Conservation (phyloP, 148 eudicot genomes). For the Vaccinium myrtillus region DNA sequence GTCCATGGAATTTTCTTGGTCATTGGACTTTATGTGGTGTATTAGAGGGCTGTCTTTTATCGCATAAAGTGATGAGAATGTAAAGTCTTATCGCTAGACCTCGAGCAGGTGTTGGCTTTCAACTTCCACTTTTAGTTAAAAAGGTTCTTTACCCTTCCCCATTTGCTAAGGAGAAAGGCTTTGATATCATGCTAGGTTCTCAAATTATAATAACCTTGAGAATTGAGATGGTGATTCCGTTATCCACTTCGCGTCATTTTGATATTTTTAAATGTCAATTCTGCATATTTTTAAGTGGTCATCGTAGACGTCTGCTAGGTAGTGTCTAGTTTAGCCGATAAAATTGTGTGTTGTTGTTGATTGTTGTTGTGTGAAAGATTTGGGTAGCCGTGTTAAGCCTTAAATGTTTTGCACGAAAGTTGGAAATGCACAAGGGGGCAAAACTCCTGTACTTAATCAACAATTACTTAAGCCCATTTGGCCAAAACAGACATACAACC, state of each 20-base stretch:
- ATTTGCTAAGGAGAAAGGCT: background rate
- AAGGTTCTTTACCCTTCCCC: background rate
- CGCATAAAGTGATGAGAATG: constrained; percentile 3
- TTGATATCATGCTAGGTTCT: background rate
- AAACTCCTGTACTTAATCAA: too few relatives aligned
- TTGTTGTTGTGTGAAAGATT: background rate
- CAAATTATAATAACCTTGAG: background rate
- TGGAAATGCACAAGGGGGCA: background rate
- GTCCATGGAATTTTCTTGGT: background rate
- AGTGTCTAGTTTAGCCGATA: too few relatives aligned
- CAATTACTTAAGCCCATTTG: constrained; percentile 15
- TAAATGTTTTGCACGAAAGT: background rate
- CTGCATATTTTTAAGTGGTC: background rate
- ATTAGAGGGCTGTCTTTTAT: background rate
- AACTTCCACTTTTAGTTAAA: background rate
- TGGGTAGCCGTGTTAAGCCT: background rate
- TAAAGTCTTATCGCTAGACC: background rate
- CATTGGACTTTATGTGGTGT: background rate
- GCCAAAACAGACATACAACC: constrained; percentile 23
- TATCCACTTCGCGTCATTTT: background rate
- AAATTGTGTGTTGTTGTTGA: too few relatives aligned
- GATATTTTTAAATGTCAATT: background rate
- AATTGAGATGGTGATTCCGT: constrained; percentile 3
- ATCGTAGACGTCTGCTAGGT: background rate
- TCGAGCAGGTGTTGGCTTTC: background rate